phyloP scores from a whole-genome alignment of 257 asterid genomes.

The Coffea canephora region DNA sequence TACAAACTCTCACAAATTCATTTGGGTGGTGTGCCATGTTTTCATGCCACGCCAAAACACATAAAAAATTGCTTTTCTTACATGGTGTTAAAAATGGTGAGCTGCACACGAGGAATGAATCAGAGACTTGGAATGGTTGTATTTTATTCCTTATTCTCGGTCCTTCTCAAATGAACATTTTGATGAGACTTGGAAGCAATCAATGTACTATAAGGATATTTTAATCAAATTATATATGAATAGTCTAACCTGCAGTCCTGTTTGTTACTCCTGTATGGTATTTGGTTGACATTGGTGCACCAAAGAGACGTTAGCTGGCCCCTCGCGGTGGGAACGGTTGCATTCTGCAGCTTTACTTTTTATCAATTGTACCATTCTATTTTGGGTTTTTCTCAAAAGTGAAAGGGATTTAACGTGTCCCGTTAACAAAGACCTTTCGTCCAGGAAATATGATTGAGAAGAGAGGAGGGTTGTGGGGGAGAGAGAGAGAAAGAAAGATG shows the following conservation, averaged over 20 bases:
- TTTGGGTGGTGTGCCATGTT: neutral
- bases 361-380: neutral
- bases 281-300: slow-evolving; percentile 11
- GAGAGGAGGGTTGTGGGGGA: too few relatives aligned
- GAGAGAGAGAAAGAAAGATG: too few relatives aligned
- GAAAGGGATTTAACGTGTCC: neutral
- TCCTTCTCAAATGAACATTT: neutral
- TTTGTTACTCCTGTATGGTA: too few relatives aligned
- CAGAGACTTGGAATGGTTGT: neutral
- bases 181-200: slow-evolving; percentile 14
- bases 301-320: slow-evolving; percentile 21
- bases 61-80: neutral
- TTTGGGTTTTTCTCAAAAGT: neutral
- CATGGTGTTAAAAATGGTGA: neutral
- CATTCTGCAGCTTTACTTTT: neutral
- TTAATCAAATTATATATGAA: neutral
- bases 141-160: neutral
- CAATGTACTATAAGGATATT: neutral
- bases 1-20: neutral
- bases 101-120: neutral
- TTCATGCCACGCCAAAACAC: neutral
- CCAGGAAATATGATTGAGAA: too few relatives aligned
- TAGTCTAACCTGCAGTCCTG: neutral
- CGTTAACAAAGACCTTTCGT: too few relatives aligned
- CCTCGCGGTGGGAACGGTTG: neutral